Evolutionary conservation across 257 asterid genomes (phyloP).

Genomic region (Solanum clarkiae): DNA sequence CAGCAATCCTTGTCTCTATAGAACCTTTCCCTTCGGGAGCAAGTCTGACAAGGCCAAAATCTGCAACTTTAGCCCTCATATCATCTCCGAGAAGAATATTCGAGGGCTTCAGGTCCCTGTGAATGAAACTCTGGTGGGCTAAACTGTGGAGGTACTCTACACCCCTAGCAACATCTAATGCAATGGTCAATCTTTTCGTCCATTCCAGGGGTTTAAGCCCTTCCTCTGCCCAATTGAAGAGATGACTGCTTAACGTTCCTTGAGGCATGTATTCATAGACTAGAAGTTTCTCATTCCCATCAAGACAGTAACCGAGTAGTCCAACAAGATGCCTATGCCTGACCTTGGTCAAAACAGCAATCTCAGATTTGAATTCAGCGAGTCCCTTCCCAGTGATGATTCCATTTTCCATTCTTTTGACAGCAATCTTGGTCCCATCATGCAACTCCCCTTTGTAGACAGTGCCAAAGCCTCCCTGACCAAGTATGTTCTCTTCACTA

Average conservation of each 20-base stretch:
- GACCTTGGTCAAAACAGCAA: constrained; percentile 83
- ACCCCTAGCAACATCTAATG: constrained; percentile 85
- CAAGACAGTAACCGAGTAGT: constrained; percentile 84
- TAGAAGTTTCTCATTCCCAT: constrained; percentile 82
- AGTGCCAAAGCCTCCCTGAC: constrained; percentile 87
- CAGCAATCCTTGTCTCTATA: constrained; percentile 77
- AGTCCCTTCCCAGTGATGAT: constrained; percentile 69
- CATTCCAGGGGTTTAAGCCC: constrained; percentile 75
- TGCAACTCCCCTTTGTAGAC: constrained; percentile 85
- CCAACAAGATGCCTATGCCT: constrained; percentile 90
- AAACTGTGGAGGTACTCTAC: constrained; percentile 86
- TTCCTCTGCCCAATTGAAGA: constrained; percentile 68
- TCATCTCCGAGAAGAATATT: constrained; percentile 88
- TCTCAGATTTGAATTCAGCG: constrained; percentile 76
- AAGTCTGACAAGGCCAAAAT: constrained; percentile 88
- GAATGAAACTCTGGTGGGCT: constrained; percentile 93
- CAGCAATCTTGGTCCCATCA: constrained; percentile 90
- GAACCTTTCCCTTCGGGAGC: constrained; percentile 95
- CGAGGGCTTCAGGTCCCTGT: constrained; percentile 87
- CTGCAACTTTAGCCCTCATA: constrained; percentile 93
- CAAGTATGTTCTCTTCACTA: constrained; percentile 55
- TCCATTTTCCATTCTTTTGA: constrained; percentile 88
- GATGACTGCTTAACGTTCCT: constrained; percentile 72
- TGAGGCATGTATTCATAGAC: constrained; percentile 92
- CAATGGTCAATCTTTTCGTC: constrained; percentile 67